Conservation (phyloP, 148 eudicot species). For the Polygonum aviculare region DNA sequence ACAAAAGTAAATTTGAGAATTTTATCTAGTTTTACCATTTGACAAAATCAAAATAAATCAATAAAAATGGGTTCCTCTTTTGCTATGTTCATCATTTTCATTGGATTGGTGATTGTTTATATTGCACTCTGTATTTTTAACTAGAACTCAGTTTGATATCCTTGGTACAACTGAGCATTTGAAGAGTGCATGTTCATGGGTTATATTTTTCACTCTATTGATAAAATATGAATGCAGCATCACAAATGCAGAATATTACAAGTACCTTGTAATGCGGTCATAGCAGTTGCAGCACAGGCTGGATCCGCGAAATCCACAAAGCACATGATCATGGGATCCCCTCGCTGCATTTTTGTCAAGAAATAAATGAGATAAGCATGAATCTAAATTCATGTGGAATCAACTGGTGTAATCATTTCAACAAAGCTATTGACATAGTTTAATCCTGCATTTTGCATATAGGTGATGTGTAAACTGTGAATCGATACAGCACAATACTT, state of each 20-base stretch:
- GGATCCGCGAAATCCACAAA: constrained; percentile 62
- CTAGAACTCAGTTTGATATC: neutral
- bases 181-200: neutral
- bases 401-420: neutral
- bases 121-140: neutral
- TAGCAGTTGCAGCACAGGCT: constrained; percentile 74
- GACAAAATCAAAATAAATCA: too few relatives aligned
- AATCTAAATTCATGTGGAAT: neutral
- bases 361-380: neutral
- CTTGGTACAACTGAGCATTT: neutral
- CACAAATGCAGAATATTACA: neutral
- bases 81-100: too few relatives aligned
- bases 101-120: neutral
- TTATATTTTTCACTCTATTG: neutral
- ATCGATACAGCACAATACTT: neutral
- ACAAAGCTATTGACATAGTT: neutral
- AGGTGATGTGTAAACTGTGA: neutral
- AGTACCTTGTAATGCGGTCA: constrained; percentile 74
- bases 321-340: constrained; percentile 48
- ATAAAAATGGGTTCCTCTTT: too few relatives aligned
- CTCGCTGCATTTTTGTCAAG: constrained; percentile 39
- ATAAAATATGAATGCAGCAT: neutral
- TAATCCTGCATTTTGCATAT: neutral
- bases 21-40: too few relatives aligned
- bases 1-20: neutral